These are phyloP conservation scores for Orbilia ellipsospora DNA, from an alignment of 2,329 filamentous ascomycete genomes.

Conservation along the genomic window DNA sequence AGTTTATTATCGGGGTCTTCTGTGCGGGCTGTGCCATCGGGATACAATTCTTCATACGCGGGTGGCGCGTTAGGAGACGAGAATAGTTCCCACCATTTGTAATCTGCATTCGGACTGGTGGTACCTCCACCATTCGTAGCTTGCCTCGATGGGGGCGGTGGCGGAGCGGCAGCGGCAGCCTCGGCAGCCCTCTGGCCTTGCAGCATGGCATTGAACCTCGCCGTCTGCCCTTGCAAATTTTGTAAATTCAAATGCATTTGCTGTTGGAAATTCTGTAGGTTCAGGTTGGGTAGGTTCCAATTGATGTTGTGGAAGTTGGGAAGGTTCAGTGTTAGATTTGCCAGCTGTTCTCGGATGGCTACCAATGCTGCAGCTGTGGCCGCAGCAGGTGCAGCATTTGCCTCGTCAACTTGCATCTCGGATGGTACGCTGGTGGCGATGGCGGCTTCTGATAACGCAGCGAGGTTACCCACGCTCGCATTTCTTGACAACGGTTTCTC, in stretches of 20 bases:
- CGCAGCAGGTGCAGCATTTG: constrained; percentile 66
- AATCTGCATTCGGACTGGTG: constrained; percentile 64
- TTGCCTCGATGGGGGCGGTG: constrained; percentile 65
- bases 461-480: constrained; percentile 60
- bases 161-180: constrained; percentile 66
- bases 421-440: constrained; percentile 49
- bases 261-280: constrained; percentile 76
- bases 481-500: constrained; percentile 45
- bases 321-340: constrained; percentile 78
- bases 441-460: constrained; percentile 58
- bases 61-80: constrained; percentile 72
- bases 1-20: constrained; percentile 40
- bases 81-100: constrained; percentile 76
- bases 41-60: constrained; percentile 83
- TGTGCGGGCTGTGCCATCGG: constrained; percentile 62
- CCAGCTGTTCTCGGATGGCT: constrained; percentile 74
- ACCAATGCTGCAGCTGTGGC: constrained; percentile 74
- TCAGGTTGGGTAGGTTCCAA: constrained; percentile 71
- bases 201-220: constrained; percentile 42
- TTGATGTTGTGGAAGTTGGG: constrained; percentile 74
- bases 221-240: constrained; percentile 46
- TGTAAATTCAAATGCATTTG: constrained; percentile 52
- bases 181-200: constrained; percentile 30
- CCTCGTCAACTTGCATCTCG: constrained; percentile 57
- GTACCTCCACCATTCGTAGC: constrained; percentile 53